Conservation (phyloP, 192 early-diverging fungal species). For the Umbelopsis sp. region DNA sequence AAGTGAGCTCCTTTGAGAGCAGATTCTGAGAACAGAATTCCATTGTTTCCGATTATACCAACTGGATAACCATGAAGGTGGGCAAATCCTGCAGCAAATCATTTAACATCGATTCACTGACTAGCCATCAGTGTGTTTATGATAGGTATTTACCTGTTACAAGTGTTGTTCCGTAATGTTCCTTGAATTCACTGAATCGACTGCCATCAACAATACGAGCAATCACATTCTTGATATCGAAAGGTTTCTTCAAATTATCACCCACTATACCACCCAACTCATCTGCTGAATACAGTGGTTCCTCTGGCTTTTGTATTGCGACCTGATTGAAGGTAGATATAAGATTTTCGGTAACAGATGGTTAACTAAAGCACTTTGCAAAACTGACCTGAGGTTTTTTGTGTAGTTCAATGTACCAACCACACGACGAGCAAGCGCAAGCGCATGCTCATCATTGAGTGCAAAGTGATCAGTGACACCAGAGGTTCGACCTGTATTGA, state of each 20-base stretch:
- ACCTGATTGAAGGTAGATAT: constrained; percentile 27
- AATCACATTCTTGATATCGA: constrained; percentile 92
- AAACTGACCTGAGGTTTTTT: constrained; percentile 62
- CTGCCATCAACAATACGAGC: constrained; percentile 93
- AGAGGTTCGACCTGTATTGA: constrained; percentile 64
- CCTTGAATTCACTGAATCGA: constrained; percentile 92
- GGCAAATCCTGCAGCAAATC: constrained; percentile 66
- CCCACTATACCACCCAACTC: constrained; percentile 95
- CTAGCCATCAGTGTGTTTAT: too few species aligned
- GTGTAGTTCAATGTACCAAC: constrained; percentile 85
- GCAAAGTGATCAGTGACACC: constrained; percentile 97
- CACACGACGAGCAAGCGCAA: constrained; percentile 79
- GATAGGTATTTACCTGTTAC: constrained; percentile 71
- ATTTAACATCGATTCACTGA: too few species aligned
- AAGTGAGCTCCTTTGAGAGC: constrained; percentile 97
- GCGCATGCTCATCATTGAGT: constrained; percentile 83
- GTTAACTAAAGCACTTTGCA: background rate
- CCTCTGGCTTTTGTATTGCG: constrained; percentile 56
- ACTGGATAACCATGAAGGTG: constrained; percentile 89
- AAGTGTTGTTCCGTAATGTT: constrained; percentile 84
- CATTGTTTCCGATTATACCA: constrained; percentile 95
- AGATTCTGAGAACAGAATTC: constrained; percentile 92
- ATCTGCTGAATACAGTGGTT: constrained; percentile 76
- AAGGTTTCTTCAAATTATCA: constrained; percentile 84
- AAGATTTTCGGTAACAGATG: background rate